These are phyloP conservation scores for Yarrowia deformans DNA, from an alignment of 805 yeast genomes.

Conservation along the genomic window DNA sequence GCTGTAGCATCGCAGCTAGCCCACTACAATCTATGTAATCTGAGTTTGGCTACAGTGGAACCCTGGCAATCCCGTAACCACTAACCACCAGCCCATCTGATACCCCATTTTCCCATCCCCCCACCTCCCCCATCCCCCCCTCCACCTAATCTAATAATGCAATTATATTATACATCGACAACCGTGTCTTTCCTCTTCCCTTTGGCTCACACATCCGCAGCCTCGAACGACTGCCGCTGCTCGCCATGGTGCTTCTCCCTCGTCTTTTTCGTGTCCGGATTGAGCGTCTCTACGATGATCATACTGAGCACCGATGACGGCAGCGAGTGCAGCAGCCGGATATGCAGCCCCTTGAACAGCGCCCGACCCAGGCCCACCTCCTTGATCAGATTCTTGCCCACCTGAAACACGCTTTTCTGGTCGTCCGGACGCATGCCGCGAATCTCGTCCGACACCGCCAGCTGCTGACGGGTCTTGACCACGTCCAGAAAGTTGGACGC, in stretches of 20 bases:
- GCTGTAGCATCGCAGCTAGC: too few species aligned
- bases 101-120: too few species aligned
- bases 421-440: constrained; percentile 52
- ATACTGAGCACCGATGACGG: constrained; percentile 54
- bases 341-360: constrained; percentile 51
- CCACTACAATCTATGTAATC: too few species aligned
- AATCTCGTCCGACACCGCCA: constrained; percentile 53
- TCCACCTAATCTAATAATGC: constrained; percentile 19
- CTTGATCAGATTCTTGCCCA: constrained; percentile 50
- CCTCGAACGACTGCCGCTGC: constrained; percentile 17
- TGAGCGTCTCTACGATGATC: constrained; percentile 53
- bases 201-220: constrained; percentile 5
- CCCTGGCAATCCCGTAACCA: too few species aligned
- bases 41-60: too few species aligned
- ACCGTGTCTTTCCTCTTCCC: neutral
- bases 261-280: constrained; percentile 48
- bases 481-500: constrained; percentile 54
- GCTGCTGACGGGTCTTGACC: constrained; percentile 56
- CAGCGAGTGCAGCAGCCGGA: constrained; percentile 51
- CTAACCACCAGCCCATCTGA: too few species aligned
- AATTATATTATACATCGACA: constrained; percentile 4
- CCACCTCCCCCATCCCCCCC: too few species aligned
- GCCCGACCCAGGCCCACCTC: constrained; percentile 52
- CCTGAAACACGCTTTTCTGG: constrained; percentile 48
- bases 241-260: constrained; percentile 30